Evolutionary conservation across 306 rosid genomes (phyloP).

Genomic region (Trifolium repens): DNA sequence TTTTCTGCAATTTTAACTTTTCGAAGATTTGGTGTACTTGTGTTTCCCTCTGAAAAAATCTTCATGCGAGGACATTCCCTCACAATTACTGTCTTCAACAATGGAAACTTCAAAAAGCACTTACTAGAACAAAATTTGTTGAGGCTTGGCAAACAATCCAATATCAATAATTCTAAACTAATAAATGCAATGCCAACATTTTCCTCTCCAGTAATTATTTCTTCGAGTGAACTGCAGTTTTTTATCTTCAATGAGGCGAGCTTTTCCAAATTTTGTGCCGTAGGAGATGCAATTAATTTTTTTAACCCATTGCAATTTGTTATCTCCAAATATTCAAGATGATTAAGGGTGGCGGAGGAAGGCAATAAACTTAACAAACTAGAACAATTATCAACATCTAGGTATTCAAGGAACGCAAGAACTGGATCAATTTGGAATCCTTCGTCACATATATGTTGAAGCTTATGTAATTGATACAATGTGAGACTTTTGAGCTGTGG

Average conservation of each 20-base stretch:
- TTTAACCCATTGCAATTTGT: neutral
- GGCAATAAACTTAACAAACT: neutral
- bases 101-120: neutral
- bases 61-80: slow-evolving; percentile 13
- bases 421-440: neutral
- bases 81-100: slow-evolving; percentile 7
- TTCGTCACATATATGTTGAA: neutral
- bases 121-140: neutral
- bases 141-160: neutral
- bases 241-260: neutral
- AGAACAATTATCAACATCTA: neutral
- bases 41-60: neutral
- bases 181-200: neutral
- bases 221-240: neutral
- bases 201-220: neutral
- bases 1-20: slow-evolving; percentile 1
- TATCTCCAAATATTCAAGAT: neutral
- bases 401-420: neutral
- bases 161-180: neutral
- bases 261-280: neutral
- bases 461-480: neutral
- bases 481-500: too few species aligned
- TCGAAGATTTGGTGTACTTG: slow-evolving; percentile 1
- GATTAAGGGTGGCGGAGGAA: neutral
- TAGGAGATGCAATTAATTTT: neutral